Evolutionary conservation across 2,329 filamentous ascomycete species (phyloP).

Genomic region (Tolypocladium paradoxum): DNA sequence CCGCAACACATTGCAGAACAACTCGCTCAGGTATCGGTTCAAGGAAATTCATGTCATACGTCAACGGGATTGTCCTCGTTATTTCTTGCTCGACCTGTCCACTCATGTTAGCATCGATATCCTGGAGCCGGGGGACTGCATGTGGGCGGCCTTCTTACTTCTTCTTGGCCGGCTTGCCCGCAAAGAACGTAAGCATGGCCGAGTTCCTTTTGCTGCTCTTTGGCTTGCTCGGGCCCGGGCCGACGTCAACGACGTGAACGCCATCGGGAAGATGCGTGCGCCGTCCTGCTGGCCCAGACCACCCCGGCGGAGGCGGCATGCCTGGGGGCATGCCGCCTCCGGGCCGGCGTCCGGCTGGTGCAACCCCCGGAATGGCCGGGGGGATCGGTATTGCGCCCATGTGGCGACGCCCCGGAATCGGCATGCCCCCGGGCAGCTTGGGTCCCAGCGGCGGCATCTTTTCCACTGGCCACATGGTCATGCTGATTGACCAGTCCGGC

Average conservation of each 20-base stretch:
- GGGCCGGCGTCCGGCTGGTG: conserved; percentile 1
- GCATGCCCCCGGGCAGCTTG: conserved; percentile 10
- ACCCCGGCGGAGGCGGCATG: conserved; percentile 7
- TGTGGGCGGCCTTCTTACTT: conserved; percentile 6
- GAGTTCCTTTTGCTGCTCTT: conserved; percentile 6
- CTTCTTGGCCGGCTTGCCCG: conserved; percentile 11
- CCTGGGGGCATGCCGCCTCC: conserved; percentile 1
- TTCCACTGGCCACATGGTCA: conserved; percentile 51
- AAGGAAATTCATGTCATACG: conserved; percentile 4
- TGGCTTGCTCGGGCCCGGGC: conserved; percentile 5
- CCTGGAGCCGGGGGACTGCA: neutral
- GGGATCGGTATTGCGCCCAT: conserved; percentile 2
- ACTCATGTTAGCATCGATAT: neutral
- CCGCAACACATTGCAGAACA: neutral
- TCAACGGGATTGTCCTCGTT: conserved; percentile 1
- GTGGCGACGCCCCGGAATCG: conserved; percentile 7
- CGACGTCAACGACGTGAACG: conserved; percentile 8
- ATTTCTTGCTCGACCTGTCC: conserved; percentile 9
- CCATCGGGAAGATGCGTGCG: neutral
- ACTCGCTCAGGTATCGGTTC: conserved; percentile 8
- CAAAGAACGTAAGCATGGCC: conserved; percentile 9
- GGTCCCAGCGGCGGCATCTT: conserved; percentile 20
- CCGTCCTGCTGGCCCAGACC: conserved; percentile 2
- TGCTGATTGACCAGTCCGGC: conserved; percentile 50
- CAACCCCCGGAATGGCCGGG: neutral